Percentiles rank a stretch among this genome's conserved stretches.
Evolutionary conservation across 805 yeast species (phyloP).

Genomic region (Myxozyma melibiosi): DNA sequence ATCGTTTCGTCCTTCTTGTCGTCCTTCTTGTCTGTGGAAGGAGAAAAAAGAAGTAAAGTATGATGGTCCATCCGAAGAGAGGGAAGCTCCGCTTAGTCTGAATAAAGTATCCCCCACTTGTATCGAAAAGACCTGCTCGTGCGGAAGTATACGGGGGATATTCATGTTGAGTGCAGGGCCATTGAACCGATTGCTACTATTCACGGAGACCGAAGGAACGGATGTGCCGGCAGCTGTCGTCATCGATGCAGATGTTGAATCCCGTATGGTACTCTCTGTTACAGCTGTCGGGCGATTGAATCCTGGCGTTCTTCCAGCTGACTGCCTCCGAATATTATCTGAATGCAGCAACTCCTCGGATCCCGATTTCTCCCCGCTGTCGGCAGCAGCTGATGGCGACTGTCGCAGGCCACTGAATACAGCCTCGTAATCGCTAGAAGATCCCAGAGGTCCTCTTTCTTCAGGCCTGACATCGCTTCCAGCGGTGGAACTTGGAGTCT

Average conservation of each 20-base stretch:
- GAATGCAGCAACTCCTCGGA: no score
- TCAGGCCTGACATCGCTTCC: no score
- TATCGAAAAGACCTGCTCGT: conserved; percentile 33
- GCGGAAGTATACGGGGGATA: conserved; percentile 30
- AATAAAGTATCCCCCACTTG: conserved; percentile 34
- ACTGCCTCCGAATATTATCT: no score
- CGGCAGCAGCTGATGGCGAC: no score
- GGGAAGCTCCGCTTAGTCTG: conserved; percentile 54
- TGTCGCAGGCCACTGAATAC: no score
- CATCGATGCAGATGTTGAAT: background rate
- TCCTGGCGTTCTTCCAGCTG: no score
- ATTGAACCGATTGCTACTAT: conserved; percentile 6
- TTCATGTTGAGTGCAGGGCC: conserved; percentile 19
- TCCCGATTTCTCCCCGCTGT: no score
- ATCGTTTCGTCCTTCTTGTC: conserved; percentile 35
- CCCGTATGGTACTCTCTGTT: background rate
- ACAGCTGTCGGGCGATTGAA: background rate
- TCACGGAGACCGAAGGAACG: conserved; percentile 5
- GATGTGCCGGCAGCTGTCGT: conserved; percentile 9
- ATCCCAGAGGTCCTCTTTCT: no score
- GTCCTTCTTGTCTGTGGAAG: conserved; percentile 14
- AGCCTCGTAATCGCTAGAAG: no score
- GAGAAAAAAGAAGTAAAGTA: conserved; percentile 76
- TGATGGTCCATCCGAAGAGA: conserved; percentile 80
- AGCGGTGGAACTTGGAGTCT: no score